A percentile compares a stretch with the other conserved stretches of the same genome.
Conservation (phyloP, 257 asterid species). For the Ligustrum vulgare region DNA sequence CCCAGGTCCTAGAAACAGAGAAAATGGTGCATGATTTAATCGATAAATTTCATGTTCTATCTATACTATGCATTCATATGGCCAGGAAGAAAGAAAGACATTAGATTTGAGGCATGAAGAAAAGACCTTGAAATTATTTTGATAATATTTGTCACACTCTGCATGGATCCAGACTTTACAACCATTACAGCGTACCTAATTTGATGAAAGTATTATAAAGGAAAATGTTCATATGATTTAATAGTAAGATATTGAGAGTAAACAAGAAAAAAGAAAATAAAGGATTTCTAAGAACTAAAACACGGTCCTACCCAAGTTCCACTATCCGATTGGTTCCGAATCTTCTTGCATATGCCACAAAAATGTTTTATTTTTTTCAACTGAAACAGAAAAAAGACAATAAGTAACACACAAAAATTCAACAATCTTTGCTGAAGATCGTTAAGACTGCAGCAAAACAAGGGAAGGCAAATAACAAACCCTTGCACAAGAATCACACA, state of each 20-base stretch:
- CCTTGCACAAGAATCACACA: constrained; percentile 92
- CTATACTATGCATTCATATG: constrained; percentile 15
- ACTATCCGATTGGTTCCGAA: constrained; percentile 69
- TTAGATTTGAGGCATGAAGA: constrained; percentile 13
- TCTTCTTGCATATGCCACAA: constrained; percentile 96
- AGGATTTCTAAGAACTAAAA: neutral
- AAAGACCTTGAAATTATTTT: constrained; percentile 57
- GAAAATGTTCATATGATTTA: neutral
- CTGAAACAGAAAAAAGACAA: constrained; percentile 48
- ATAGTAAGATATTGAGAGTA: constrained; percentile 2
- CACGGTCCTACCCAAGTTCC: constrained; percentile 84
- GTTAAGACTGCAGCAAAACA: no score
- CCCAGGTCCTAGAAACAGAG: constrained; percentile 58
- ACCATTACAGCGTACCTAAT: constrained; percentile 88
- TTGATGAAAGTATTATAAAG: constrained; percentile 1
- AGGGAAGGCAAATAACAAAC: constrained; percentile 48
- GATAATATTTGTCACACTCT: constrained; percentile 82
- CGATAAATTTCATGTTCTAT: constrained; percentile 13
- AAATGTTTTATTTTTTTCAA: constrained; percentile 80
- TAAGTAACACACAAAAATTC: constrained; percentile 11
- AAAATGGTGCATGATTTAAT: constrained; percentile 21
- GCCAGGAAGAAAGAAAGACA: constrained; percentile 14
- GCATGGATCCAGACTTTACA: constrained; percentile 98
- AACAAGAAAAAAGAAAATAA: constrained; percentile 14
- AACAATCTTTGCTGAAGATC: no score